phyloP scores from a whole-genome alignment of 2,329 filamentous ascomycete species.

The Gnomoniopsis smithogilvyi region DNA sequence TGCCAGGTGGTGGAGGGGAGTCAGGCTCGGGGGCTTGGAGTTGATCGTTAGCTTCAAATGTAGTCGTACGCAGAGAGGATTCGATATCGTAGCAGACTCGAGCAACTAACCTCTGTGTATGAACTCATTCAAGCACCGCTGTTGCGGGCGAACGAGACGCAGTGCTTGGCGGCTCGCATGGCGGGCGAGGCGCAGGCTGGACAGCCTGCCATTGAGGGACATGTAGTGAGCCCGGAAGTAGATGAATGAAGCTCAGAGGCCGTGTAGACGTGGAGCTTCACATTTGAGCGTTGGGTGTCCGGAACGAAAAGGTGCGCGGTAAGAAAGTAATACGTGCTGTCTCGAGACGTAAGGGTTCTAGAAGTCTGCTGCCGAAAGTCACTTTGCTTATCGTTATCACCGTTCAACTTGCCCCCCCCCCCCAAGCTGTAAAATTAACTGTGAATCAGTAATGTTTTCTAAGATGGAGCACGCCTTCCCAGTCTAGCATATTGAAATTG shows the following conservation, averaged over 20 bases:
- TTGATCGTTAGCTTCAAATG: not conserved
- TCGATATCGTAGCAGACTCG: no score
- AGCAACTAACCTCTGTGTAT: conserved; percentile 10
- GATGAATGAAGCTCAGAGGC: conserved; percentile 8
- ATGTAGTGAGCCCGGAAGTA: conserved; percentile 11
- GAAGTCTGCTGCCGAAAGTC: no score
- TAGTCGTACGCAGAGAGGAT: no score
- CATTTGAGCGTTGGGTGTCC: conserved; percentile 8
- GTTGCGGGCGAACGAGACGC: conserved; percentile 4
- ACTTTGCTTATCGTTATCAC: conserved; percentile 2
- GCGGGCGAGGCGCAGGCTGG: conserved; percentile 17
- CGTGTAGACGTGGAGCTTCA: conserved; percentile 7
- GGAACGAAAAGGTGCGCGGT: not conserved
- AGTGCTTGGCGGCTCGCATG: conserved; percentile 6
- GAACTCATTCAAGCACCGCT: conserved; percentile 17
- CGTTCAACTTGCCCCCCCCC: not conserved
- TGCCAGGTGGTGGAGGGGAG: not conserved
- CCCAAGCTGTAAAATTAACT: not conserved
- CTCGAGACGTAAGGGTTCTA: not conserved
- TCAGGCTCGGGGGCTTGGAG: not conserved
- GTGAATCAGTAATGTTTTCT: not conserved
- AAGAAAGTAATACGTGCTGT: not conserved
- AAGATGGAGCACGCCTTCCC: no score
- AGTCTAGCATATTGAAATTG: no score
- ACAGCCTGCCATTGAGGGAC: conserved; percentile 20